Evolutionary conservation across 1,284 basidiomycete species (phyloP), one percentile per base, ranked within the genome.

Genomic region (Tremellales sp.): DNA sequence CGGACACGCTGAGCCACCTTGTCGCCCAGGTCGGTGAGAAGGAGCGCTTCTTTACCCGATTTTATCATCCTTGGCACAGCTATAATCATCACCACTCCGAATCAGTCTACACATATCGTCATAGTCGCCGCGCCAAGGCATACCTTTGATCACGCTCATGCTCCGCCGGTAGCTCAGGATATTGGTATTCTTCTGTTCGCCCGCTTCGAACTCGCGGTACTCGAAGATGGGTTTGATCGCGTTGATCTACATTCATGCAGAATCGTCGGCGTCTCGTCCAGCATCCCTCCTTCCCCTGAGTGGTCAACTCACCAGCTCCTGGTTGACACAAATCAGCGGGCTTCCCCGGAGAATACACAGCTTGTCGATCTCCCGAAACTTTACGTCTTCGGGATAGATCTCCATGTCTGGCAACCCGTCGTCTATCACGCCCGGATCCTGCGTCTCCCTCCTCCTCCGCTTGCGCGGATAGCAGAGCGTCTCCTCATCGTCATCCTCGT

Each of bases 181-280:
- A 47, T 73, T 72, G 12, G 64, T 58, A 45, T 73, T 73, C 51
- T 66, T 66, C 54, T 73, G 70, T 24, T 60, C 52, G 4, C 47
- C 45, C 33, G 68, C 68, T 50, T 72, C 71, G 46, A 52, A 72
- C 42, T 72, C 69, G n/a, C 71, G 51, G 33, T 64, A 61, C 36
- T 60, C 52, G 44, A 65, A 70, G 28, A 73, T 72, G 10, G 71
- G 71, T 46, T 65, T 67, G 53, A 73, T 72, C 1, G 70, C 71
- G 46, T 71, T 56, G 40, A 73, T 66, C 70, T 72, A 26, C 5
- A 34, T 22, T 10, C 45, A 36, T 21, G 5, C 4, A 24, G 31
- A 24, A 32, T 35, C 16, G 18, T n/a, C 21, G 25, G 9, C n/a
- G 25, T 14, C 25, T 27, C n/a, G 21, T 7, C 14, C 18, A 28